A percentile compares a stretch with the other conserved stretches of the same genome.
Evolutionary conservation across 345 rosid genomes (phyloP).

Genomic region (Stellera chamaejasme): DNA sequence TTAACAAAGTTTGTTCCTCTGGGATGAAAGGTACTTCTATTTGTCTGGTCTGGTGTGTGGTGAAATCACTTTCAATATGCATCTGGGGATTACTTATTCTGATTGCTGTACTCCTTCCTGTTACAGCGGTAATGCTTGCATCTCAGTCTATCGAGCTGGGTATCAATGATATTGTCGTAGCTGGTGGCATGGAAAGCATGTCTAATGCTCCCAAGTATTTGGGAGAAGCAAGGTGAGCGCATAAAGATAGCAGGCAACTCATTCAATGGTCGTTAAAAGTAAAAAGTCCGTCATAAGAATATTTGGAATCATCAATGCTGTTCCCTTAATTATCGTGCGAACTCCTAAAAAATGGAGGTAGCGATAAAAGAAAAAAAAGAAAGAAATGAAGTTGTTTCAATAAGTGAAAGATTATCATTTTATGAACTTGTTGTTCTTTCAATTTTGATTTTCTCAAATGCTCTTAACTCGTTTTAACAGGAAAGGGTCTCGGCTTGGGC

Average conservation of each 20-base stretch:
- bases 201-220: slow-evolving; percentile 90
- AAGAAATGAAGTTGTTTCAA: neutral
- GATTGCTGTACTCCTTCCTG: neutral
- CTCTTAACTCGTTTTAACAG: slow-evolving; percentile 29
- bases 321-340: too few relatives aligned
- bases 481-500: slow-evolving; percentile 82
- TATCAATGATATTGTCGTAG: slow-evolving; percentile 73
- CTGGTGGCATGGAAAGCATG: slow-evolving; percentile 99
- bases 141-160: slow-evolving; percentile 80
- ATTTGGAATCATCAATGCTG: too few relatives aligned
- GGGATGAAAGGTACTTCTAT: slow-evolving; percentile 75
- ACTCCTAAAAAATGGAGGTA: too few relatives aligned
- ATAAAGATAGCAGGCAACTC: too few relatives aligned
- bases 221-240: slow-evolving; percentile 65
- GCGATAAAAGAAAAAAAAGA: neutral
- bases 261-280: too few relatives aligned
- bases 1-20: slow-evolving; percentile 92
- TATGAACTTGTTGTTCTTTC: neutral
- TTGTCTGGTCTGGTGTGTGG: neutral
- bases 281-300: too few relatives aligned
- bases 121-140: slow-evolving; percentile 79
- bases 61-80: neutral
- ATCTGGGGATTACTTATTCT: neutral
- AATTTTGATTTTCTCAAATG: slow-evolving; percentile 2
- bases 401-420: neutral